Evolutionary conservation across 306 rosid species (phyloP).

Genomic region (Coriaria nepalensis): DNA sequence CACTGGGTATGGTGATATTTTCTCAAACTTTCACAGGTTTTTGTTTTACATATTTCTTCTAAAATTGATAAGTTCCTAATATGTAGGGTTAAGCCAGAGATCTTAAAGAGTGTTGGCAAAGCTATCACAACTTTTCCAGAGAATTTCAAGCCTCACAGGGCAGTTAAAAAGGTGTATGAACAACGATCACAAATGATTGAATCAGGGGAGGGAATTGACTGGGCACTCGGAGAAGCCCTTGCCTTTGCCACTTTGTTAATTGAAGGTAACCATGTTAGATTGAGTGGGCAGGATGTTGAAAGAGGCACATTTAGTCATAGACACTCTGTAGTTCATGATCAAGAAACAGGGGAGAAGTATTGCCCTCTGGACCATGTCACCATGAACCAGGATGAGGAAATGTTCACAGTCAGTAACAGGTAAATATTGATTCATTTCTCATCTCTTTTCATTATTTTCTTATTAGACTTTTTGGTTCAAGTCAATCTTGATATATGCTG

Average conservation of each 20-base stretch:
- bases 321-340: conserved; percentile 82
- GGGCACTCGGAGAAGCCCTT: conserved; percentile 95
- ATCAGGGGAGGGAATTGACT: conserved; percentile 85
- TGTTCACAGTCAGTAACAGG: conserved; percentile 97
- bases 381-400: conserved; percentile 75
- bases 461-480: not conserved
- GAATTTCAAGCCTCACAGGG: conserved; percentile 67
- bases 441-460: not conserved
- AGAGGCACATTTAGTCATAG: conserved; percentile 97
- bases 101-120: conserved; percentile 79
- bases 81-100: conserved; percentile 79
- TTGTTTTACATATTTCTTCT: conserved; percentile 5
- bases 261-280: conserved; percentile 87
- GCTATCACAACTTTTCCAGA: conserved; percentile 72
- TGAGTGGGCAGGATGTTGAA: conserved; percentile 98
- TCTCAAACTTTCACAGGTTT: conserved; percentile 6
- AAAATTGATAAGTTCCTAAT: conserved; percentile 3
- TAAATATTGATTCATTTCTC: conserved; percentile 14
- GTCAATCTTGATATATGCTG: too few species aligned
- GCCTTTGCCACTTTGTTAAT: conserved; percentile 80
- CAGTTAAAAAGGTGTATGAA: conserved; percentile 78
- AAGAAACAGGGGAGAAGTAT: conserved; percentile 68
- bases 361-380: conserved; percentile 78
- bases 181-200: conserved; percentile 83
- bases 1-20: conserved; percentile 53